Base-by-base conservation (phyloP, 2,329 filamentous ascomycete species). In the Cordyceps fumosorosea region DNA sequence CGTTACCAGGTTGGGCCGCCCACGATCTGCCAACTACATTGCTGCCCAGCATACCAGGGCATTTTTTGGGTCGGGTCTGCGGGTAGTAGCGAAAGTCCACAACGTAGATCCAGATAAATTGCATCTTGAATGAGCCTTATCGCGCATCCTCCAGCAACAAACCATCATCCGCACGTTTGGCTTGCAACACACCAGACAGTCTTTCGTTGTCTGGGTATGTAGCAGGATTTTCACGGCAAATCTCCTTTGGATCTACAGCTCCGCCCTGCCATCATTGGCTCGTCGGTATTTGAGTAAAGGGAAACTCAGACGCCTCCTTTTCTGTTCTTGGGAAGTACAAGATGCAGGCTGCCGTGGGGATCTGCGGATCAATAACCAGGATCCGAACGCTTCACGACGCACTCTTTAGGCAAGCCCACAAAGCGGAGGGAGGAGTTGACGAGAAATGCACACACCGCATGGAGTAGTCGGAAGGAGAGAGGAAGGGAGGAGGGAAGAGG, bases 311-410 rank as follows among this genome's bases (percentile, higher is more conserved):
- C 10, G 22, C 22, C 34, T 18, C n/a, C 32, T 4, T 18, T 50
- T 42, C 37, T 45, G 3, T 45, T 45, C 16, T 18, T 2, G 42
- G 16, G 7, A 22, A 22, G 24, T 18, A 34, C 29, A 7, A 40
- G 22, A 32, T 14, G 34, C 5, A 37, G 34, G 11, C 34, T 50
- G 29, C 58, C 24, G 58, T 48, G 58, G 50, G 20, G 58, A 53
- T 60, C 44, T 37, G 58, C 58, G 29, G 58, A 60, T 54, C 42
- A 47, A 37, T 51, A 29, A 29, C 50, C 47, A 47, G 58, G 58
- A 54, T 53, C 37, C 37, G 22, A 22, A 7, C 42, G 42, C 24
- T 16, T 29, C 56, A 26, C 20, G 32, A 51, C 22, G 16, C 11
- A 44, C 14, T 51, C 14, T 37, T 22, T 20, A 48, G 20, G 20